phyloP scores from a whole-genome alignment of 1,139 yeast species.

The Torulaspora globosa region DNA sequence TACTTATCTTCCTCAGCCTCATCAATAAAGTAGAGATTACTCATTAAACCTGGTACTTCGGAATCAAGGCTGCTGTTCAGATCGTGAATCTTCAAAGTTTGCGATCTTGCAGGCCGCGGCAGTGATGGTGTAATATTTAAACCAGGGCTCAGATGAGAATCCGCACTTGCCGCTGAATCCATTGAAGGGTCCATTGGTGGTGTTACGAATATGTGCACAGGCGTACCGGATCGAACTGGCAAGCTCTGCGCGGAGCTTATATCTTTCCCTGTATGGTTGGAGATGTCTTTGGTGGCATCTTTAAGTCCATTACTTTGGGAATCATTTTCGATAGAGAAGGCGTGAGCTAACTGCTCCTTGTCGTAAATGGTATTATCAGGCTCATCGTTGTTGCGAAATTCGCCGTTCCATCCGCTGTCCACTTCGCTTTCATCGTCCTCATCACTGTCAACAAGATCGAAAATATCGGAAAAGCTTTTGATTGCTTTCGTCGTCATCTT shows the following conservation, averaged over 20 bases:
- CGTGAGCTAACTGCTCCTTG: not conserved
- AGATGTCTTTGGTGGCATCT: not conserved
- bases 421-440: constrained; percentile 10
- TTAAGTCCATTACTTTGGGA: not conserved
- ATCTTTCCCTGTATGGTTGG: not conserved
- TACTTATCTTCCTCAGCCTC: constrained; percentile 36
- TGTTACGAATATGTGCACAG: constrained; percentile 15
- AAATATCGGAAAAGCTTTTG: constrained; percentile 22
- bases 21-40: constrained; percentile 35
- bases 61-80: constrained; percentile 33
- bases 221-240: constrained; percentile 5
- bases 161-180: constrained; percentile 4
- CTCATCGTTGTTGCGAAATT: not conserved
- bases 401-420: not conserved
- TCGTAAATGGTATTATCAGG: not conserved
- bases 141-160: constrained; percentile 1
- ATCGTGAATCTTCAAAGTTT: constrained; percentile 34
- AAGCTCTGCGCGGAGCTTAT: not conserved
- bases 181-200: constrained; percentile 7
- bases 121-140: constrained; percentile 10
- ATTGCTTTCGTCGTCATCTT: constrained; percentile 3
- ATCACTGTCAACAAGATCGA: constrained; percentile 20
- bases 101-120: constrained; percentile 33
- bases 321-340: not conserved
- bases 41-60: constrained; percentile 33